Evolutionary conservation across 345 rosid genomes (phyloP), one percentile per base, ranked within the genome.

Genomic region (Adansonia digitata): DNA sequence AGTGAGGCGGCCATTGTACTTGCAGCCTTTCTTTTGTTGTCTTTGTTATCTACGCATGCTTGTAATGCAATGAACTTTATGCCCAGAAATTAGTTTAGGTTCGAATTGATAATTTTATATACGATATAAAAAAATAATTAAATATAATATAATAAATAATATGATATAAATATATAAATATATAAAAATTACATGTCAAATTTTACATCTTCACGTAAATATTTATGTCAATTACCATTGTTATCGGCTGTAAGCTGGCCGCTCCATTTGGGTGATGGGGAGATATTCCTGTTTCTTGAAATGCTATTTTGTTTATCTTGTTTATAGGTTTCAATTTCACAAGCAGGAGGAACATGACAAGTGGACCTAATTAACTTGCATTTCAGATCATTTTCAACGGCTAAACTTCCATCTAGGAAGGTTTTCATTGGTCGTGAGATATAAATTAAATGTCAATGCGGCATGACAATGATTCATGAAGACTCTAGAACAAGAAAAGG

Each of bases 181-280:
- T 31, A 3, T 31, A 1, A 31, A 31, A 31, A 31, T n/a, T n/a
- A n/a, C n/a, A n/a, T n/a, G n/a, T n/a, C n/a, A n/a, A n/a, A n/a
- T n/a, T n/a, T n/a, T n/a, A n/a, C n/a, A n/a, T n/a, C n/a, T n/a
- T n/a, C n/a, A n/a, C n/a, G n/a, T n/a, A n/a, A n/a, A n/a, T n/a
- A n/a, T n/a, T n/a, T n/a, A n/a, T n/a, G n/a, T n/a, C n/a, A n/a
- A n/a, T n/a, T n/a, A 49, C 37, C 74, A 24, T 37, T 24, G 12
- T 34, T 7, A 57, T 1, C 18, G 4, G 51, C 12, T 48, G 72
- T 76, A 55, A 75, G 80, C 74, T 76, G 72, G 65, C 66, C 68
- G 31, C 67, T 15, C 14, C 13, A 56, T 22, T 20, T 7, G 26
- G 37, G 34, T 63, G 75, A 69, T 49, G n/a, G 22, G 26, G 37